Evolutionary conservation across 1,139 yeast species (phyloP).

Genomic region (Saccharomyces pastorianus): DNA sequence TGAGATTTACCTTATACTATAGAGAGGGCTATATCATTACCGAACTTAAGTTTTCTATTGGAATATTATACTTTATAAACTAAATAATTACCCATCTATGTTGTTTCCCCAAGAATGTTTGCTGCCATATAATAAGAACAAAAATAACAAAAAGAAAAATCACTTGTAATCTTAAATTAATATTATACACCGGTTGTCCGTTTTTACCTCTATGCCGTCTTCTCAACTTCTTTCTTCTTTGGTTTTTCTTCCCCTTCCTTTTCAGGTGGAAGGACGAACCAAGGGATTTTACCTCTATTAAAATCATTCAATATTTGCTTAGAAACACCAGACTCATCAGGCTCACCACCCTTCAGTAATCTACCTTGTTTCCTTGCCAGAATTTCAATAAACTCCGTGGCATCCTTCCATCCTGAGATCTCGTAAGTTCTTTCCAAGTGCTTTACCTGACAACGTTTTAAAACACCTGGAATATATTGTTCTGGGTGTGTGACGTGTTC

Average conservation of each 20-base stretch:
- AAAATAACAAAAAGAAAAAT: slow-evolving; percentile 2
- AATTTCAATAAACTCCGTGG: slow-evolving; percentile 78
- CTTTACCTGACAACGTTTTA: slow-evolving; percentile 76
- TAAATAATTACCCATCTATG: background rate
- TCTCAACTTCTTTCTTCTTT: slow-evolving; percentile 1
- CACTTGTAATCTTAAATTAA: slow-evolving; percentile 3
- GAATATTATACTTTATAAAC: background rate
- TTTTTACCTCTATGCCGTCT: background rate
- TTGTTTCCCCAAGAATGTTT: background rate
- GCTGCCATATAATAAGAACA: background rate
- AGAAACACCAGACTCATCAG: slow-evolving; percentile 90
- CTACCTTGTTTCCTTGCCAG: slow-evolving; percentile 91
- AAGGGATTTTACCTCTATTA: slow-evolving; percentile 94
- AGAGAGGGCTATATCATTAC: background rate
- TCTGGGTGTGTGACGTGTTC: slow-evolving; percentile 95
- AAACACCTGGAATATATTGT: slow-evolving; percentile 84
- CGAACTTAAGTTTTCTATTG: background rate
- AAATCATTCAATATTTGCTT: slow-evolving; percentile 87
- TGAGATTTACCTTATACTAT: background rate
- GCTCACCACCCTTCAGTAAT: slow-evolving; percentile 93
- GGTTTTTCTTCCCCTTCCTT: slow-evolving; percentile 40
- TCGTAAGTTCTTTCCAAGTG: slow-evolving; percentile 95
- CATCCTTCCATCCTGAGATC: slow-evolving; percentile 81
- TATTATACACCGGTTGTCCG: slow-evolving; percentile 4
- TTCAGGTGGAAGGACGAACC: slow-evolving; percentile 93